Conservation (phyloP, 2,329 filamentous ascomycete genomes). For the Colletotrichum phormii region DNA sequence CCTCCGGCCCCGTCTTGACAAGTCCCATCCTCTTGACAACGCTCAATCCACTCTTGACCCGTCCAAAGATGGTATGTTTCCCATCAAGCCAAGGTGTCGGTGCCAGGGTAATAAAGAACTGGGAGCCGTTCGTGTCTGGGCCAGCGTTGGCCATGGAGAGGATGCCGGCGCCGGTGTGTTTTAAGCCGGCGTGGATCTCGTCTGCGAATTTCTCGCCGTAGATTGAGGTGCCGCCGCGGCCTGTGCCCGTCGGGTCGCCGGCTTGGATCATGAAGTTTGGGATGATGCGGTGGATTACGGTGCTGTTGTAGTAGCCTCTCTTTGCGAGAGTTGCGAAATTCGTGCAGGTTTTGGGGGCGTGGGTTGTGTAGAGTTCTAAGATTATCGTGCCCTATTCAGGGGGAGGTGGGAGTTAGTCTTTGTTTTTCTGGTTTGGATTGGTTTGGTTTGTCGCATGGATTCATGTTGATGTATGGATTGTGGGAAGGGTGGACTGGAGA, state of each 20-base stretch:
- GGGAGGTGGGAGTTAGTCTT: background rate
- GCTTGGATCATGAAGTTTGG: slow-evolving; percentile 97
- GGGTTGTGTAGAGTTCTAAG: slow-evolving; percentile 88
- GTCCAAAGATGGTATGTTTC: slow-evolving; percentile 96
- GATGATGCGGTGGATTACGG: slow-evolving; percentile 94
- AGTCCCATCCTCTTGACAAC: slow-evolving; percentile 90
- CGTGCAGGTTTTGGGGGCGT: slow-evolving; percentile 89
- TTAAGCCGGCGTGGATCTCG: slow-evolving; percentile 82
- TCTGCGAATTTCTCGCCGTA: slow-evolving; percentile 96
- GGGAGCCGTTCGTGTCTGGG: slow-evolving; percentile 91
- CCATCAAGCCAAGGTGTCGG: slow-evolving; percentile 97
- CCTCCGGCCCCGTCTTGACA: slow-evolving; percentile 84
- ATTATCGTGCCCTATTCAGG: slow-evolving; percentile 78
- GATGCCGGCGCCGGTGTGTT: slow-evolving; percentile 94
- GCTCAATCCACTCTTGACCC: slow-evolving; percentile 85
- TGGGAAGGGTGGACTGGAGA: background rate
- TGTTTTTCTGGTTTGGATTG: too few species aligned
- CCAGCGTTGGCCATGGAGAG: slow-evolving; percentile 97
- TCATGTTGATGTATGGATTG: background rate
- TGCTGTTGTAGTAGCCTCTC: slow-evolving; percentile 88
- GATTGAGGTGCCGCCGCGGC: slow-evolving; percentile 87
- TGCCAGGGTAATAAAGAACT: slow-evolving; percentile 96
- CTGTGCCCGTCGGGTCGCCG: slow-evolving; percentile 93
- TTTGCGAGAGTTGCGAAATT: slow-evolving; percentile 87
- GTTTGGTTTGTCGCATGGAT: background rate